Evolutionary conservation across 257 asterid species (phyloP).

Genomic region (Fraxinus pennsylvanica): DNA sequence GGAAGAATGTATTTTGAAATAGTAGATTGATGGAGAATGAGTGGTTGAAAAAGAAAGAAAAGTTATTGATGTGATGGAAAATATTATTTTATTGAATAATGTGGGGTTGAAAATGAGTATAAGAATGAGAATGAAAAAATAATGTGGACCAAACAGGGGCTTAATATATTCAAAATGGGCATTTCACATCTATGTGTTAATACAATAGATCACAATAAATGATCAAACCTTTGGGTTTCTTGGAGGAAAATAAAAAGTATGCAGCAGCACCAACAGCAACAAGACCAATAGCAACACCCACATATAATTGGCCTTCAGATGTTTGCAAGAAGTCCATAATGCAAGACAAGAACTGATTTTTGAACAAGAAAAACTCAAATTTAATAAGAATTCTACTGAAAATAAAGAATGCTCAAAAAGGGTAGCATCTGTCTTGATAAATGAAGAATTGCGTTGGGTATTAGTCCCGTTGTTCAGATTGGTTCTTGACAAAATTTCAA

Average conservation of each 20-base stretch:
- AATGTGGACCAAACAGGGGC: not conserved
- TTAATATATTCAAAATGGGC: not conserved
- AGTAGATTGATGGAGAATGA: too few species aligned
- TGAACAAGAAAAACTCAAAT: not conserved
- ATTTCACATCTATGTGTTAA: not conserved
- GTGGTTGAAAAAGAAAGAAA: too few species aligned
- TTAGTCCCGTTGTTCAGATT: not conserved
- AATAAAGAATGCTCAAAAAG: not conserved
- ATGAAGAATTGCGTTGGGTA: conserved; percentile 8
- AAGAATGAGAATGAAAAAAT: too few species aligned
- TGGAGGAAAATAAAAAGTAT: conserved; percentile 58
- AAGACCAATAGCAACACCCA: conserved; percentile 64
- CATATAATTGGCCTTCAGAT: conserved; percentile 63
- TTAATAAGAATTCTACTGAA: conserved; percentile 2
- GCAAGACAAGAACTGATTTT: conserved; percentile 24
- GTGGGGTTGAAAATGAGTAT: too few species aligned
- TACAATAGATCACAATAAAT: not conserved
- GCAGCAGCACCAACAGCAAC: conserved; percentile 61
- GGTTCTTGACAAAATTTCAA: not conserved
- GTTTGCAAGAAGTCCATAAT: conserved; percentile 75
- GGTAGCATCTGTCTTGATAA: not conserved
- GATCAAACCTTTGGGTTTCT: conserved; percentile 70
- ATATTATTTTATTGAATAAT: too few species aligned
- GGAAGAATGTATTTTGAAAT: too few species aligned
- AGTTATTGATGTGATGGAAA: too few species aligned